These are phyloP conservation scores for Fusarium keratoplasticum DNA, from an alignment of 2,329 filamentous ascomycete genomes.

Conservation along the genomic window DNA sequence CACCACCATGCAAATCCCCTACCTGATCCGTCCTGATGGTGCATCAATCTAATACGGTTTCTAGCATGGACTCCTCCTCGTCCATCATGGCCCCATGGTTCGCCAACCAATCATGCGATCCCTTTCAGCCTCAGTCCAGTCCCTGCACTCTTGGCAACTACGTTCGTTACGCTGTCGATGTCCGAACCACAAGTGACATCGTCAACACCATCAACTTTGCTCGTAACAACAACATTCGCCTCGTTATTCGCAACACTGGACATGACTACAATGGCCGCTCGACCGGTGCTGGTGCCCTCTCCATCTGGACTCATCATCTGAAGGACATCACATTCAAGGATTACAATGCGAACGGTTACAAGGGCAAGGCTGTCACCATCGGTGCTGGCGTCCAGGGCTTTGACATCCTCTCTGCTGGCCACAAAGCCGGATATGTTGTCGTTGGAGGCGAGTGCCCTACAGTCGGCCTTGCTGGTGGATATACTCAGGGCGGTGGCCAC, in stretches of 20 bases:
- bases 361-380: conserved; percentile 63
- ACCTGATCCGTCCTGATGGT: background rate
- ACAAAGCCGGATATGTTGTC: conserved; percentile 57
- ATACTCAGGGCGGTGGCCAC: conserved; percentile 69
- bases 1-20: background rate
- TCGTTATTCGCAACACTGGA: conserved; percentile 50
- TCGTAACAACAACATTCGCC: conserved; percentile 50
- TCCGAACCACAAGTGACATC: conserved; percentile 46
- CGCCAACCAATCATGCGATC: conserved; percentile 53
- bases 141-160: conserved; percentile 59
- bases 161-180: conserved; percentile 54
- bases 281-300: conserved; percentile 54
- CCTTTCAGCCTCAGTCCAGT: conserved; percentile 51
- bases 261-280: conserved; percentile 51
- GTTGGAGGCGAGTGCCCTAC: conserved; percentile 66
- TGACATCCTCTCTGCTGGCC: conserved; percentile 59
- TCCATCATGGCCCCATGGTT: conserved; percentile 55
- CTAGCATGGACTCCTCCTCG: conserved; percentile 51
- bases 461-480: conserved; percentile 70
- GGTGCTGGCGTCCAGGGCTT: conserved; percentile 64
- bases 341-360: conserved; percentile 58
- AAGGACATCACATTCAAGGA: conserved; percentile 56
- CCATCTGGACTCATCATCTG: conserved; percentile 54
- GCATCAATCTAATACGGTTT: background rate
- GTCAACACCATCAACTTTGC: conserved; percentile 52